Evolutionary conservation across 2,329 filamentous ascomycete genomes (phyloP).

Genomic region (Ascochyta viciae-villosae): DNA sequence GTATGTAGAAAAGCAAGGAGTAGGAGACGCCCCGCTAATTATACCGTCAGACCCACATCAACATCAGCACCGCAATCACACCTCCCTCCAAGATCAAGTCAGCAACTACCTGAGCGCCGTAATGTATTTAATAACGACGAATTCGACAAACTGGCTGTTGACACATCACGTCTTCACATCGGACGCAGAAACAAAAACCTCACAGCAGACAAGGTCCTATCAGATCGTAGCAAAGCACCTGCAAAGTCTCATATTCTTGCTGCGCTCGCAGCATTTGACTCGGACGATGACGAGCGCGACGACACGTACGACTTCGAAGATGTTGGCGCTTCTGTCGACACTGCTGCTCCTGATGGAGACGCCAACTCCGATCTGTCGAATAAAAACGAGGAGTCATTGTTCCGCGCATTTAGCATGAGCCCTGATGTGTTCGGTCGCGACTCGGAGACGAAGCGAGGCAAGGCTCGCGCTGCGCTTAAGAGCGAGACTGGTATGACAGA

Average conservation of each 20-base stretch:
- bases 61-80: constrained; percentile 33
- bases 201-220: constrained; percentile 76
- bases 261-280: constrained; percentile 86
- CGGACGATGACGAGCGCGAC: constrained; percentile 94
- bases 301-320: constrained; percentile 95
- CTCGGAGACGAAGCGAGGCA: constrained; percentile 70
- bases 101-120: constrained; percentile 62
- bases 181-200: constrained; percentile 71
- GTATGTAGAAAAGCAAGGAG: constrained; percentile 42
- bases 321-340: constrained; percentile 86
- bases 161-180: constrained; percentile 74
- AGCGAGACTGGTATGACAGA: constrained; percentile 87
- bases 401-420: constrained; percentile 71
- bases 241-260: constrained; percentile 88
- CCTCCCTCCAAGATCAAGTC: constrained; percentile 67
- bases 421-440: constrained; percentile 75
- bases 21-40: constrained; percentile 18
- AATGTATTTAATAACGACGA: constrained; percentile 80
- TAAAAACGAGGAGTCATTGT: constrained; percentile 74
- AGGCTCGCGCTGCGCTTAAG: constrained; percentile 68
- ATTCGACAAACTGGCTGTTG: constrained; percentile 73
- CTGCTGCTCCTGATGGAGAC: constrained; percentile 56
- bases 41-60: constrained; percentile 23
- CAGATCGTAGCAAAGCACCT: constrained; percentile 68
- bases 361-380: constrained; percentile 64